Percentiles rank a stretch among this genome's conserved stretches.
Evolutionary conservation across 345 rosid species (phyloP).

Genomic region (Camelina hispida): DNA sequence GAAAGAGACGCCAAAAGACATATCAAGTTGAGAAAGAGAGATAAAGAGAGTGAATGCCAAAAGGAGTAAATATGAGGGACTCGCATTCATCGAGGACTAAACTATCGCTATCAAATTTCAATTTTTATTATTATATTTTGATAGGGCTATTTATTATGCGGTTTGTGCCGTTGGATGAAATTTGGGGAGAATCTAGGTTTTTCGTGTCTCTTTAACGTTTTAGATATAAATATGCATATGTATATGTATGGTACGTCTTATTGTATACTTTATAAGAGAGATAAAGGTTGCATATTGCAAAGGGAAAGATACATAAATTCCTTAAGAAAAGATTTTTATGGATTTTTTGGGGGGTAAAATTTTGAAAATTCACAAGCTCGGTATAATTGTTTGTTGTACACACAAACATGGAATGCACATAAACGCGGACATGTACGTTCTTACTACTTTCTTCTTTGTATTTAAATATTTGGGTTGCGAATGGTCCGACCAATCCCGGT

Average conservation of each 20-base stretch:
- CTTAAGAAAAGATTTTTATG: constrained; percentile 19
- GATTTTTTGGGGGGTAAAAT: constrained; percentile 19
- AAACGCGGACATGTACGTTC: constrained; percentile 37
- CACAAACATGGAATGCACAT: constrained; percentile 32
- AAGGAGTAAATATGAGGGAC: constrained; percentile 50
- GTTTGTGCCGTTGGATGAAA: constrained; percentile 46
- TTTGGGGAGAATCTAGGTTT: constrained; percentile 46
- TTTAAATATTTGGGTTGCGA: constrained; percentile 37
- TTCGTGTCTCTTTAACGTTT: constrained; percentile 29
- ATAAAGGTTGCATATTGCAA: constrained; percentile 33
- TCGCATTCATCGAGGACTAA: constrained; percentile 59
- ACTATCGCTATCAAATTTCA: constrained; percentile 66
- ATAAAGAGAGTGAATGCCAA: constrained; percentile 32
- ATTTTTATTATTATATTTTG: constrained; percentile 27
- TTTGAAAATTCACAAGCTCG: constrained; percentile 31
- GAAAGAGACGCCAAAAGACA: constrained; percentile 24
- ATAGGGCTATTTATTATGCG: constrained; percentile 40
- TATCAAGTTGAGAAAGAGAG: constrained; percentile 34
- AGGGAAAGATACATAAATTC: constrained; percentile 38
- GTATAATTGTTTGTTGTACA: constrained; percentile 38
- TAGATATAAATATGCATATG: constrained; percentile 17
- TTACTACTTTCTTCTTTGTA: not conserved
- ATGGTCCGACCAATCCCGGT: constrained; percentile 45
- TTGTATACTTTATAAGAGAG: constrained; percentile 11
- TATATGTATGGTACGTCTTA: constrained; percentile 22